Conservation (phyloP, 169 alveolate species). For the Plasmodium berghei region DNA sequence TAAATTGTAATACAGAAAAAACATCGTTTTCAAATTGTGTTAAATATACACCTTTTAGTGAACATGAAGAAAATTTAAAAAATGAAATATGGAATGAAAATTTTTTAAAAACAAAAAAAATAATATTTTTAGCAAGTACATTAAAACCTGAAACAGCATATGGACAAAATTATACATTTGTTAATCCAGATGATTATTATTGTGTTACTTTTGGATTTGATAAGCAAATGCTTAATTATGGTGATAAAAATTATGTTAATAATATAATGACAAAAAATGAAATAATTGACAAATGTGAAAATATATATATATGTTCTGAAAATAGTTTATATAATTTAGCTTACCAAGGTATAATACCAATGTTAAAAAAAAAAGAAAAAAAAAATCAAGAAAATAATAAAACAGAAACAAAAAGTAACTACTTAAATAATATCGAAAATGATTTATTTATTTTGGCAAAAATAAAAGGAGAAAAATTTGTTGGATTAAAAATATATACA, state of each 20-base stretch:
- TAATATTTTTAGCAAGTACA: conserved; percentile 96
- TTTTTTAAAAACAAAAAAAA: conserved; percentile 18
- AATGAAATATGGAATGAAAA: conserved; percentile 16
- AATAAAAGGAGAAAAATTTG: conserved; percentile 92
- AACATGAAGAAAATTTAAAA: conserved; percentile 11
- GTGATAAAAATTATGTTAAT: conserved; percentile 83
- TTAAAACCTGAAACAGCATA: conserved; percentile 99
- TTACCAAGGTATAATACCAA: conserved; percentile 92
- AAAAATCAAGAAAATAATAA: not conserved
- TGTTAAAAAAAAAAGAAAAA: conserved; percentile 1
- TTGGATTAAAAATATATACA: conserved; percentile 95
- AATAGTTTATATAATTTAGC: conserved; percentile 92
- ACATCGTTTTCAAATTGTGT: not conserved
- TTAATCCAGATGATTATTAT: conserved; percentile 96
- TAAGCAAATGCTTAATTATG: conserved; percentile 77
- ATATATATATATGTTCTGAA: conserved; percentile 81
- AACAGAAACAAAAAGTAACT: not conserved
- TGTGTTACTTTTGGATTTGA: conserved; percentile 85
- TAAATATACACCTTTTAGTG: not conserved
- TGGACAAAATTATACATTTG: conserved; percentile 99
- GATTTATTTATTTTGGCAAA: conserved; percentile 76
- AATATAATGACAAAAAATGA: conserved; percentile 74
- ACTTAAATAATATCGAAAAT: conserved; percentile 24
- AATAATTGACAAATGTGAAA: conserved; percentile 76
- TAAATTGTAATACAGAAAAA: not conserved